Evolutionary conservation across 352 stramenopile species (phyloP).

Genomic region (Phytophthora pinifolia): DNA sequence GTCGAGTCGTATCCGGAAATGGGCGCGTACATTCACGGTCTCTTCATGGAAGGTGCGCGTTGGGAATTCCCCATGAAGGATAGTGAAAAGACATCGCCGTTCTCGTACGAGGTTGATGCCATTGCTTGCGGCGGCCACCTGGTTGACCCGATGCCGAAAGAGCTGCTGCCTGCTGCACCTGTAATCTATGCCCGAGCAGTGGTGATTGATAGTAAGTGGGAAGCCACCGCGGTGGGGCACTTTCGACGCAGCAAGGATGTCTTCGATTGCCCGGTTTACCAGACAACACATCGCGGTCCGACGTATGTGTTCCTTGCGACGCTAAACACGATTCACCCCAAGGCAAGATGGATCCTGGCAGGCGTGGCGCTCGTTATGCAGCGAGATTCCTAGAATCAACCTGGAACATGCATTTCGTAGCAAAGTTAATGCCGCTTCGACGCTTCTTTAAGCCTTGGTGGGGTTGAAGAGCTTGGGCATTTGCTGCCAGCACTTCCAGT

Average conservation of each 20-base stretch:
- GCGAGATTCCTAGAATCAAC: conserved; percentile 71
- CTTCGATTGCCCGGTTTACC: conserved; percentile 96
- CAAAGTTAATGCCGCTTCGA: conserved; percentile 1
- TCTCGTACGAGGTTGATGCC: conserved; percentile 81
- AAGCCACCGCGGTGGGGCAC: conserved; percentile 94
- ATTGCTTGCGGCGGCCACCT: conserved; percentile 88
- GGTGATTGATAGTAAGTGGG: conserved; percentile 88
- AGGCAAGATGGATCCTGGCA: conserved; percentile 93
- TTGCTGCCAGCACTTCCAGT: conserved; percentile 93
- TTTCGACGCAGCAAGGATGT: conserved; percentile 86
- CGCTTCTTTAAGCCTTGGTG: conserved; percentile 14
- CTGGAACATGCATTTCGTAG: conserved; percentile 5
- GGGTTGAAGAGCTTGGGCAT: conserved; percentile 90
- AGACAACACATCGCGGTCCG: conserved; percentile 94
- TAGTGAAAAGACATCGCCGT: conserved; percentile 79
- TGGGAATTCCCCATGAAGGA: conserved; percentile 81
- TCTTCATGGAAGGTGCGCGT: conserved; percentile 94
- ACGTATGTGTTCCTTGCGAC: conserved; percentile 97
- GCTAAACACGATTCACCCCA: conserved; percentile 79
- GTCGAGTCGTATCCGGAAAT: conserved; percentile 74
- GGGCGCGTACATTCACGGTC: conserved; percentile 93
- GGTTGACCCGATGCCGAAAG: conserved; percentile 91
- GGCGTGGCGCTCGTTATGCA: conserved; percentile 94
- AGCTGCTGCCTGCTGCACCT: conserved; percentile 86
- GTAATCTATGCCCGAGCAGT: conserved; percentile 96